These are phyloP conservation scores for Penicillium sp. DNA, from an alignment of 2,329 filamentous ascomycete species.

Conservation along the genomic window DNA sequence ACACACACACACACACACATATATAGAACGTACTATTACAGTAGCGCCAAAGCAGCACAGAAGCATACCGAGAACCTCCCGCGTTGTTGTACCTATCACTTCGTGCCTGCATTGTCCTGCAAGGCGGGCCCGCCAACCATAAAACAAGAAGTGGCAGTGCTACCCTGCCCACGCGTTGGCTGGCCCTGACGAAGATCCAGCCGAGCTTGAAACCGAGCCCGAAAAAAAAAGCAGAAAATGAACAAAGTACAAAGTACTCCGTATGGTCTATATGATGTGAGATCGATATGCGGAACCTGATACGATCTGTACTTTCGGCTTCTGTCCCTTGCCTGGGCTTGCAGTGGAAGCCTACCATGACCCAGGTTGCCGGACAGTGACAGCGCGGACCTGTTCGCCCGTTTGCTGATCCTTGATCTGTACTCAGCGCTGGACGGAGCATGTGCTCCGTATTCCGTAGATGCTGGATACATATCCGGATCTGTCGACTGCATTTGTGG, in stretches of 20 bases:
- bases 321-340: constrained; percentile 19
- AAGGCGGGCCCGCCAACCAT: constrained; percentile 6
- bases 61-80: background rate
- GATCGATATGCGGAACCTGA: constrained; percentile 11
- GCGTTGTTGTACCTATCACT: constrained; percentile 1
- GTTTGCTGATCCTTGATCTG: constrained; percentile 24
- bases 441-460: background rate
- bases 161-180: constrained; percentile 5
- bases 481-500: background rate
- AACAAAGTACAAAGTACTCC: background rate
- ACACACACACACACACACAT: background rate
- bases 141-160: constrained; percentile 6
- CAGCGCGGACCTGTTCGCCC: constrained; percentile 21
- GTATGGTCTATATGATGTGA: constrained; percentile 14
- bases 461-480: background rate
- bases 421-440: background rate
- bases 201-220: constrained; percentile 9
- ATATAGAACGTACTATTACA: background rate
- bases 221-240: background rate
- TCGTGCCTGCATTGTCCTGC: constrained; percentile 20
- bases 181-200: constrained; percentile 3
- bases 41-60: background rate
- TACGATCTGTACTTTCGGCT: constrained; percentile 11
- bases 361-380: constrained; percentile 8
- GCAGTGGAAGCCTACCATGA: constrained; percentile 8